Base-by-base conservation (phyloP, 306 rosid genomes). In the Comarum palustre region DNA sequence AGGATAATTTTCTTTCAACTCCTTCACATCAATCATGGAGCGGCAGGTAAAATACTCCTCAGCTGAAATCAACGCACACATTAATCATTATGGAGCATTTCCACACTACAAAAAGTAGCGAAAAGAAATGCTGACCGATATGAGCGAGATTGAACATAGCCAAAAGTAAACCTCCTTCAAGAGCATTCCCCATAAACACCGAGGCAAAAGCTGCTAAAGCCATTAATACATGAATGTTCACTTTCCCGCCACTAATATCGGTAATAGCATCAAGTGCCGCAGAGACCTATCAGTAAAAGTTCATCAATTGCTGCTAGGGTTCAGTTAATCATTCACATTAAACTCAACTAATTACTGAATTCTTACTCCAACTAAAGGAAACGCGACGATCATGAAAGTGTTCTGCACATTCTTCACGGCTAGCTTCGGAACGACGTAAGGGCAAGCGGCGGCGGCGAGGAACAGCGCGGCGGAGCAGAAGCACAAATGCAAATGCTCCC, bases 161-260 rank as follows among this genome's bases (percentile, higher is more conserved):
- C 87, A 94, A 90, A 80, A 94, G 96, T 61, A 94, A 83, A 66
- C 99, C 99, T 82, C 99, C 99, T 83, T 94, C 99, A 75, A 94
- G 68, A 70, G 93, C 70, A 78, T 94, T 94, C 77, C 99, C 99
- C 99, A 94, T 90, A 45, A 91, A 88, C 38, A 87, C 76, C 0
- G 99, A 86, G 0, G 97, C 99, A 87, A 91, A 94, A n/a, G 90
- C 99, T 11, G 99, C 97, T 66, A 94, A 85, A 70, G 99, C 99
- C 99, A 90, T 94, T 29, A 91, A 69, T 1, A 94, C 99, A 81
- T 94, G 97, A 82, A 94, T 94, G 81, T 86, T 94, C 67, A 94
- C 97, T 81, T 85, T 89, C 77, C 99, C 99, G 55, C 99, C 85
- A 54, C 90, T 57, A 50, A 94, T 63, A 74, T 94, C 97, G 67